Base-by-base conservation (phyloP, 768 basidiomycete species). In the Mycena galericulata region DNA sequence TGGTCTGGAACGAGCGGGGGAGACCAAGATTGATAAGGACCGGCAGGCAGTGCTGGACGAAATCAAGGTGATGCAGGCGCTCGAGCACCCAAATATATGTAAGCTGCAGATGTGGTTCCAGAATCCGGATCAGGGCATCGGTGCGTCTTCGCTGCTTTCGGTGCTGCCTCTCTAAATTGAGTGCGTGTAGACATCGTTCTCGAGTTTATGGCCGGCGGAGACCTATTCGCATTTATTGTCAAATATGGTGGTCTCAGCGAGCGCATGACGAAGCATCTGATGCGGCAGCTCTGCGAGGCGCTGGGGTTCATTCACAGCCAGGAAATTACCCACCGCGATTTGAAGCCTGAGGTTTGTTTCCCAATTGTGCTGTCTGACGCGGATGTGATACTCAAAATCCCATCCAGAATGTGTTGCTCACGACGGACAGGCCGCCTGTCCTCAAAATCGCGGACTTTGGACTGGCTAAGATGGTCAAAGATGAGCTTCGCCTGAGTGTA, bases 371-470 rank as follows among this genome's bases (percentile, higher is more conserved):
- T 26, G 32, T 41, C 2, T 41, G 71, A 65, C 64, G 50, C 1
- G 63, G 30, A 14, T 43, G n/a, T 64, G n/a, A n/a, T n/a, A n/a
- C n/a, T n/a, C n/a, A n/a, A n/a, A n/a, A n/a, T n/a, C n/a, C n/a
- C n/a, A n/a, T n/a, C n/a, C n/a, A 94, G 91, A 97, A 97, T 72
- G 89, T 97, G 9, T 86, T 97, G 2, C 79, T 98, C n/a, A 96
- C 95, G 1, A 82, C 76, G 12, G 87, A 90, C 45, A 70, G 83
- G 2, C 93, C 92, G 0, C 92, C 92, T 0, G 78, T 81, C 1
- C 89, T 94, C 72, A 98, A 98, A 76, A 91, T 98, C 18, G 97
- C 97, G 3, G 97, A 98, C 78, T 99, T 98, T 76, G 97, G 97
- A 4, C 87, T 98, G 9, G 97, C 97, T 1, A 99, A 99, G 77